Evolutionary conservation across 2,329 filamentous ascomycete species (phyloP).

Genomic region (Diaporthe capsici): DNA sequence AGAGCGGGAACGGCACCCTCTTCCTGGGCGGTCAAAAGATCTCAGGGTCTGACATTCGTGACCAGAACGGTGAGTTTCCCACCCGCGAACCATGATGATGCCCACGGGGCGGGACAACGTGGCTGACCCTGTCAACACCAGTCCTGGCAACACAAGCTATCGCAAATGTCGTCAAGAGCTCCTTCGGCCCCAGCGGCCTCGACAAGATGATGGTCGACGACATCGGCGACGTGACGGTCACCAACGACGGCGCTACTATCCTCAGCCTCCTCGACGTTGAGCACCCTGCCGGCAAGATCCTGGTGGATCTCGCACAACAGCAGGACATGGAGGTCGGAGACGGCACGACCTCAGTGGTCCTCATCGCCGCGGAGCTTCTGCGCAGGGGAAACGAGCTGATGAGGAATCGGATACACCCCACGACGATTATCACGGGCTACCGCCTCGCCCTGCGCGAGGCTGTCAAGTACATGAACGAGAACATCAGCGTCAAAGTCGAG

Average conservation of each 20-base stretch:
- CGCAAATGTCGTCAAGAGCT: constrained; percentile 98
- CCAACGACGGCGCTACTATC: constrained; percentile 98
- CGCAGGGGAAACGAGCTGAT: constrained; percentile 96
- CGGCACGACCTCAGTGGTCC: constrained; percentile 96
- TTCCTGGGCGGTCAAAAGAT: constrained; percentile 99
- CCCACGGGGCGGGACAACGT: not conserved
- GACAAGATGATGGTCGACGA: constrained; percentile 99
- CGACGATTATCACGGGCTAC: constrained; percentile 99
- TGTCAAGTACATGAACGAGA: constrained; percentile 99
- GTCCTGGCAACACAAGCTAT: constrained; percentile 97
- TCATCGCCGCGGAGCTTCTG: constrained; percentile 96
- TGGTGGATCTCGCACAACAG: constrained; percentile 97
- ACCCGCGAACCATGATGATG: not conserved
- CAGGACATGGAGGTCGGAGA: constrained; percentile 99
- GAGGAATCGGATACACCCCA: constrained; percentile 99
- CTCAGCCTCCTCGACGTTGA: constrained; percentile 95
- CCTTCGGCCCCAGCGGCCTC: constrained; percentile 94
- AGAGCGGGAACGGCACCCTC: constrained; percentile 93
- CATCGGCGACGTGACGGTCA: constrained; percentile 98
- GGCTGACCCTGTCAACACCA: constrained; percentile 53
- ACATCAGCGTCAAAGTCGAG: constrained; percentile 96
- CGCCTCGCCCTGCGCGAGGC: constrained; percentile 94
- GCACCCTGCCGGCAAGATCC: constrained; percentile 97
- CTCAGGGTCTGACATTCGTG: constrained; percentile 94
- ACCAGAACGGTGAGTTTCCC: constrained; percentile 83